phyloP scores from a whole-genome alignment of 345 rosid genomes.

The Erucastrum elatum region DNA sequence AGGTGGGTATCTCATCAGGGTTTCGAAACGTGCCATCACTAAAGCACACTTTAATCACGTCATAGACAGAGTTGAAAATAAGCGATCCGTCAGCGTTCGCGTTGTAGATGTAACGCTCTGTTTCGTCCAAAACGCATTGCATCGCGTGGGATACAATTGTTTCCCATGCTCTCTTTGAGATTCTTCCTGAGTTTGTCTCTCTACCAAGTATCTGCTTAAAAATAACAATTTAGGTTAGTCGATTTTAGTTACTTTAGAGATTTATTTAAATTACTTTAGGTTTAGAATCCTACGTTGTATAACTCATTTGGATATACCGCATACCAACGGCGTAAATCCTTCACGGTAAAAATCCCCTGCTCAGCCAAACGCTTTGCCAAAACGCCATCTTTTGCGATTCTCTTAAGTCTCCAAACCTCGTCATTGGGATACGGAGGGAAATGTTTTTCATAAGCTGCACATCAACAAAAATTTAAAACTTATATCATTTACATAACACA shows the following conservation, averaged over 20 bases:
- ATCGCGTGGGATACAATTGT: conserved; percentile 61
- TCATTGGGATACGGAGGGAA: conserved; percentile 58
- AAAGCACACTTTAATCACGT: conserved; percentile 43
- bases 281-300: conserved; percentile 42
- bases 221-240: neutral
- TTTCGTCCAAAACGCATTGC: conserved; percentile 54
- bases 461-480: neutral
- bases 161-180: conserved; percentile 56
- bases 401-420: conserved; percentile 74
- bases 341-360: conserved; percentile 35
- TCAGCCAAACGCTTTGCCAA: conserved; percentile 45
- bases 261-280: neutral
- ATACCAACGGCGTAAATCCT: conserved; percentile 45
- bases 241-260: neutral
- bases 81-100: conserved; percentile 27
- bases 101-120: conserved; percentile 45
- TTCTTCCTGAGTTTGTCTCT: conserved; percentile 10
- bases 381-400: conserved; percentile 65
- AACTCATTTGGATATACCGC: conserved; percentile 29
- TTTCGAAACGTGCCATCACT: conserved; percentile 34
- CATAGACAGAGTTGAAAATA: conserved; percentile 55
- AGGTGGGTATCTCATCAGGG: conserved; percentile 36
- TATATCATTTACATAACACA: neutral
- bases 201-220: conserved; percentile 7
- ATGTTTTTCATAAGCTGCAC: conserved; percentile 70